phyloP scores from a whole-genome alignment of 2,329 filamentous ascomycete genomes.

The Piedraia hortae region DNA sequence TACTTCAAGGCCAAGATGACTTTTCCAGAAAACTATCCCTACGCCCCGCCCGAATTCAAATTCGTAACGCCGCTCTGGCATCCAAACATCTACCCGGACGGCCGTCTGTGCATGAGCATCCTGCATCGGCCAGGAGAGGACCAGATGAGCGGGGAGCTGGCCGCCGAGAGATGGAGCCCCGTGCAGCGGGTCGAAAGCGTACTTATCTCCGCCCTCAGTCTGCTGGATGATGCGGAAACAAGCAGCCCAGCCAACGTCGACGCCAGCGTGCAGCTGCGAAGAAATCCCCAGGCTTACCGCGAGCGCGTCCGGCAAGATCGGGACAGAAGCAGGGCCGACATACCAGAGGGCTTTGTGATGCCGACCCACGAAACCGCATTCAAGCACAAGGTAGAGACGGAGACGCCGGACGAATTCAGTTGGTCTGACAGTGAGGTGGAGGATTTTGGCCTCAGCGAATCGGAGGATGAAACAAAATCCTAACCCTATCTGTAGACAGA shows the following conservation, averaged over 20 bases:
- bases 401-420: slow-evolving; percentile 37
- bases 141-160: slow-evolving; percentile 67
- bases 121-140: slow-evolving; percentile 81
- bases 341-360: slow-evolving; percentile 57
- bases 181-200: slow-evolving; percentile 87
- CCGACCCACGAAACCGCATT: slow-evolving; percentile 41
- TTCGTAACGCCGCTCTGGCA: slow-evolving; percentile 63
- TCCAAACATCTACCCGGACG: slow-evolving; percentile 80
- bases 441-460: slow-evolving; percentile 51
- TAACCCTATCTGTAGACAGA: too few species aligned
- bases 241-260: slow-evolving; percentile 88
- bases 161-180: slow-evolving; percentile 81
- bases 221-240: slow-evolving; percentile 84
- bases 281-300: slow-evolving; percentile 42
- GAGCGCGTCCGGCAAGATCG: slow-evolving; percentile 40
- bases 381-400: slow-evolving; percentile 22
- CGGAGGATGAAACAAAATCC: slow-evolving; percentile 18
- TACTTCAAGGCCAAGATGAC: slow-evolving; percentile 81
- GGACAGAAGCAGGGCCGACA: slow-evolving; percentile 46
- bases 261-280: slow-evolving; percentile 61
- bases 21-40: slow-evolving; percentile 75
- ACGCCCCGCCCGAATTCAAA: slow-evolving; percentile 65
- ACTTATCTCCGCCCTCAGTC: slow-evolving; percentile 66
- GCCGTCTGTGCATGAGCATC: slow-evolving; percentile 86
- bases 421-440: slow-evolving; percentile 30